These are phyloP conservation scores for Panicum miliaceum DNA, from an alignment of 176 grass and related monocot genomes.

Conservation along the genomic window DNA sequence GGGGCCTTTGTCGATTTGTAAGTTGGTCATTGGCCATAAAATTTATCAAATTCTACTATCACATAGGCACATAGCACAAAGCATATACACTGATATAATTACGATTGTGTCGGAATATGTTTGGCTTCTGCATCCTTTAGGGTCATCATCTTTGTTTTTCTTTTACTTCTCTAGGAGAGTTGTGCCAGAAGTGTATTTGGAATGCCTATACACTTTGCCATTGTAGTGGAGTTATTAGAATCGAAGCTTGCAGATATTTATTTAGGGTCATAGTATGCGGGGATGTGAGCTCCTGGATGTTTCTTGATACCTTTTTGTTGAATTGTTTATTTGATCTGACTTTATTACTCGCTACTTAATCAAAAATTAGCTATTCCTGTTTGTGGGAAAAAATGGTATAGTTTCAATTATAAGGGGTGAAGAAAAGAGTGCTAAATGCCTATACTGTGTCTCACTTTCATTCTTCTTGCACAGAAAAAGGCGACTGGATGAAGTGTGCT, in stretches of 20 bases:
- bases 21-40: neutral
- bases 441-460: neutral
- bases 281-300: neutral
- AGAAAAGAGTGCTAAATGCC: neutral
- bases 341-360: neutral
- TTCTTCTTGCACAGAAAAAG: conserved; percentile 59
- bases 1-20: neutral
- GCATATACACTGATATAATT: neutral
- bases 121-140: neutral
- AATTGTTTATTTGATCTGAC: neutral
- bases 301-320: conserved; percentile 7
- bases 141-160: neutral
- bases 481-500: conserved; percentile 83
- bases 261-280: neutral
- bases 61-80: neutral
- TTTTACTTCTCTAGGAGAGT: neutral
- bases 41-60: neutral
- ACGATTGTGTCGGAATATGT: neutral
- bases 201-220: neutral
- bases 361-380: neutral
- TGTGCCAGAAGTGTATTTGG: neutral
- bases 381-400: neutral
- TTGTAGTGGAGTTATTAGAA: neutral
- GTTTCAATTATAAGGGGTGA: neutral
- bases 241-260: neutral